Base-by-base conservation (phyloP, 805 yeast species). In the Candida bentonensis region DNA sequence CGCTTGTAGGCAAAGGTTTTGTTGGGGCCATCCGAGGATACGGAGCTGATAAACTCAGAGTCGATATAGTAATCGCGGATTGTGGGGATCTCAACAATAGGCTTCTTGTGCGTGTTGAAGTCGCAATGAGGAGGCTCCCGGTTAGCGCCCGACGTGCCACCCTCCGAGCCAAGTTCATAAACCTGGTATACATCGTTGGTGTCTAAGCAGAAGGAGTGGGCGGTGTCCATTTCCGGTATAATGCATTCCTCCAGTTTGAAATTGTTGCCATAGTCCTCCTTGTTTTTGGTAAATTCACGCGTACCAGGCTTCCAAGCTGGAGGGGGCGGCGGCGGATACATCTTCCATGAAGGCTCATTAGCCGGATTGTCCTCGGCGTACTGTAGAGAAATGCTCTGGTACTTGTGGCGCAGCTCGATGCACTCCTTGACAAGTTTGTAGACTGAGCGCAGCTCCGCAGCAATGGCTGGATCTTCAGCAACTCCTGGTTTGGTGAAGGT, bases 1-100 rank as follows among this genome's bases (percentile, higher is more conserved):
- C 98, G 74, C 60, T 89, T 79, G 64, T 86, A 92, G 0, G 98
- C 96, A 70, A 92, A 92, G 15, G 95, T 83, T 63, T 92, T 92
- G 15, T 94, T 77, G 3, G 99, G 98, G 0, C 99, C 99, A 63
- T 88, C 96, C 3, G 92, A 79, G 4, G 95, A 80, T 41, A 85
- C 72, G 11, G 72, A 63, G n/a, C 76, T 72, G 51, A 92, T 74
- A 46, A 69, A 74, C 44, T 82, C 92, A 54, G 87, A 64, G 61
- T 89, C 98, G 51, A 75, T 63, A 62, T 85, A 94, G 62, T 82
- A 92, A 42, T 92, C 96, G 44, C 76, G 73, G 47, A 92, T 68
- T 1, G 84, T 70, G n/a, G 98, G 96, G 17, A 86, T 70, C n/a
- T 74, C 58, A 3, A 78, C 72, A 20, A 80, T 53, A 2, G 63